phyloP scores from a whole-genome alignment of 805 yeast genomes.

The Kazachstania martiniae region DNA sequence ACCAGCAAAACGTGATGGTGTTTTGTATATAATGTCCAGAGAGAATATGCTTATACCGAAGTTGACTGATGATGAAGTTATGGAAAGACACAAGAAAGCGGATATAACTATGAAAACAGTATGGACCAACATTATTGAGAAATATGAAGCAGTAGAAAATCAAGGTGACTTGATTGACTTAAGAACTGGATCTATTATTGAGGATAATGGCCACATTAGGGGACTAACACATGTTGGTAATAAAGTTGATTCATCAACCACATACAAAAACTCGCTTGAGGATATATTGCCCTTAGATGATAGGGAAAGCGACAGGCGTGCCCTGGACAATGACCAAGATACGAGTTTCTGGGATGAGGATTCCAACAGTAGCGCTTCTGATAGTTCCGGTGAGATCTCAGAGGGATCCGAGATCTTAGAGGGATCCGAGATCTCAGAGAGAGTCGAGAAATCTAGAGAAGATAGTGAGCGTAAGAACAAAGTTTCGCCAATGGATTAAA shows the following conservation, averaged over 20 bases:
- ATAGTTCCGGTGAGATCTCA: too few relatives aligned
- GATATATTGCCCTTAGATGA: conserved; percentile 11
- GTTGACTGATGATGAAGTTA: conserved; percentile 25
- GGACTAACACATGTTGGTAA: conserved; percentile 27
- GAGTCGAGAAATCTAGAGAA: conserved; percentile 3
- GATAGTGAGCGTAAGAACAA: conserved; percentile 10
- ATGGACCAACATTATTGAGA: conserved; percentile 45
- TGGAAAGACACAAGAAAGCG: conserved; percentile 26
- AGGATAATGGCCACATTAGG: conserved; percentile 60
- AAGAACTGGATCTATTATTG: conserved; percentile 48
- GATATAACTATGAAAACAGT: conserved; percentile 26
- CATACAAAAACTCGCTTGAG: conserved; percentile 16
- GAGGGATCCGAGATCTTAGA: too few relatives aligned
- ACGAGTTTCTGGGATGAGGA: conserved; percentile 3
- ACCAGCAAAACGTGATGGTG: conserved; percentile 7
- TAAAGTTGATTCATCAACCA: conserved; percentile 10
- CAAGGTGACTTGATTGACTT: conserved; percentile 62
- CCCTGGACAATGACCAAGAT: background rate
- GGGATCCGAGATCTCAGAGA: too few relatives aligned
- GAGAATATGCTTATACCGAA: conserved; percentile 24
- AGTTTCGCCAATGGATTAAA: too few relatives aligned
- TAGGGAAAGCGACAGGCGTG: conserved; percentile 1
- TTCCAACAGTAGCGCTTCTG: background rate
- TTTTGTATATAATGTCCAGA: conserved; percentile 23
- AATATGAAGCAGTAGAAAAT: conserved; percentile 39